A percentile compares a stretch with the other conserved stretches of the same genome.
Evolutionary conservation across 2,329 filamentous ascomycete genomes (phyloP).

Genomic region (Pseudocercospora macadamiae): DNA sequence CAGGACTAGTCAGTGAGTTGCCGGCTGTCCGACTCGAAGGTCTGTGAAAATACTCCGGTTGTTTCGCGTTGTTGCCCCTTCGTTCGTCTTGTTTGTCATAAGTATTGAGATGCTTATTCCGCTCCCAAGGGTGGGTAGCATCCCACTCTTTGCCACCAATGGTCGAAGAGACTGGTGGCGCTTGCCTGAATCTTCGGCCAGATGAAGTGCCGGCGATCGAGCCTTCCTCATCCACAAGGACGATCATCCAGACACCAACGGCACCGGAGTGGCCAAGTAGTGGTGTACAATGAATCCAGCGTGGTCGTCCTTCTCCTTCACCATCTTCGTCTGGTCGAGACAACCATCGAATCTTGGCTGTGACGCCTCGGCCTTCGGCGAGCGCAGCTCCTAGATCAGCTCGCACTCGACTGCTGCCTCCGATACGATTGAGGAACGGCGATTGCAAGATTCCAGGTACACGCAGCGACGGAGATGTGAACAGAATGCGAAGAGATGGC

Average conservation of each 20-base stretch:
- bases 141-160: conserved; percentile 42
- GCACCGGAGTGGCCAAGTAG: conserved; percentile 67
- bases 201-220: conserved; percentile 23
- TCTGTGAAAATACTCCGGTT: conserved; percentile 16
- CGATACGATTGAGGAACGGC: conserved; percentile 52
- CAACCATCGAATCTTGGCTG: conserved; percentile 74
- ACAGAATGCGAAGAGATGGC: conserved; percentile 54
- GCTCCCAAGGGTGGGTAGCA: conserved; percentile 18
- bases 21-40: conserved; percentile 17
- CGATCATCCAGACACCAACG: conserved; percentile 78
- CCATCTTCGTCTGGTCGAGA: conserved; percentile 45
- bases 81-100: conserved; percentile 31
- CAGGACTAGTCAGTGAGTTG: conserved; percentile 14
- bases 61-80: conserved; percentile 11
- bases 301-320: conserved; percentile 60
- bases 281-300: conserved; percentile 80
- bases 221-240: conserved; percentile 66
- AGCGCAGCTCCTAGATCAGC: conserved; percentile 63
- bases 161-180: conserved; percentile 39
- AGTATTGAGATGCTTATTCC: conserved; percentile 21
- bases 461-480: conserved; percentile 54
- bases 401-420: conserved; percentile 55
- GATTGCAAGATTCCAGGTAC: conserved; percentile 55
- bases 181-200: conserved; percentile 38
- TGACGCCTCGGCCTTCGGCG: conserved; percentile 69